Base-by-base conservation (phyloP, 371 early-diverging fungal species). In the Circinella umbellata region DNA sequence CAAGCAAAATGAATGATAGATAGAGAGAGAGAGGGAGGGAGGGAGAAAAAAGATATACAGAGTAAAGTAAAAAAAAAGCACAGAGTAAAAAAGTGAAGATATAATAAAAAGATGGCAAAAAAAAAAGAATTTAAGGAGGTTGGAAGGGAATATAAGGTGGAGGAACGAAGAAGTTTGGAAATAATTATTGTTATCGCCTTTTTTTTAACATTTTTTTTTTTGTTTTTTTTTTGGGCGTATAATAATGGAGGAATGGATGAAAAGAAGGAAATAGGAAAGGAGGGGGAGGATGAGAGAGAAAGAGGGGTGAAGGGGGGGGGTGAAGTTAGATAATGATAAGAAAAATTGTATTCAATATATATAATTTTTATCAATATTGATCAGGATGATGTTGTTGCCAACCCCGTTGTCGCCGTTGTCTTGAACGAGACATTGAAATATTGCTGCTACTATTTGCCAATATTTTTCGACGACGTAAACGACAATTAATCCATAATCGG, bases 401-500 rank as follows among this genome's bases (percentile, higher is more conserved):
- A 27, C 72, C 72, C 35, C 63, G 64, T 55, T 59, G 64, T 17
- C 65, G 48, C 9, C 67, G 66, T 63, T 66, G 65, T 62, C 63
- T 15, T 35, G 65, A 57, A 15, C 67, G 60, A 11, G 67, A 71
- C 4, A 57, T 42, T 18, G 14, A 7, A 14, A 57, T 38, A 57
- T 1, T 42, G 42, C 11, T 69, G 61, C 17, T 63, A 27, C 27
- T 27, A 38, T 65, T 55, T 14, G 54, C 49, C 20, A 35, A 35
- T 20, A 27, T 34, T 51, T 59, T 64, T 36, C 48, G 48, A n/a
- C 38, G 64, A 18, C 46, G 66, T 15, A 67, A 59, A 37, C 74
- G 68, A 59, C 68, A 68, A 59, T 74, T 73, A n/a, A 78, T 76
- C 73, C 78, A 74, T 6, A 68, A 64, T 17, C 78, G 57, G 62